Base-by-base conservation (phyloP, 2,329 filamentous ascomycete species). In the Pseudogymnoascus pannorum region DNA sequence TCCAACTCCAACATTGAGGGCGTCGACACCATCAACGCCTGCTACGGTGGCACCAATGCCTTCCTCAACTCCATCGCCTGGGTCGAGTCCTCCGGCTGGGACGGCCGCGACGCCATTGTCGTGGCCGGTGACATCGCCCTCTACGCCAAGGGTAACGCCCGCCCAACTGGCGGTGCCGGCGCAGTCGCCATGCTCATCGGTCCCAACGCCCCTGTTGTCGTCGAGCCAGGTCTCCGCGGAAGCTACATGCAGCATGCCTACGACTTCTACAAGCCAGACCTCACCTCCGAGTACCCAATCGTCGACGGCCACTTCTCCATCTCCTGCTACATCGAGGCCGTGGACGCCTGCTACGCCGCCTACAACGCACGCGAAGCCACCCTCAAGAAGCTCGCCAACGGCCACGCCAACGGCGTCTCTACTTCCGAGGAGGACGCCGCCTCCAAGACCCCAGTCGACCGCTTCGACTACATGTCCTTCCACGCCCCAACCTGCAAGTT, bases 261-360 rank as follows among this genome's bases (percentile, higher is more conserved):
- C 76, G 89, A 93, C 76, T 93, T 93, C 75, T 93, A 91, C 85
- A 93, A 93, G 86, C 89, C 89, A 71, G 89, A 93, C 76, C 80
- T 93, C 67, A 89, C 89, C 71, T 91, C 87, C 82, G 89, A 93
- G 78, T 93, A 93, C 78, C 89, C 89, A 66, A 87, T 90, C 72
- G 89, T 93, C 62, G 89, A 93, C 70, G 89, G 89, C 64, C 89
- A 92, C 75, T 92, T 86, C 81, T 93, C 89, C 57, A 75, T 92
- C 74, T 87, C 79, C 75, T 93, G 89, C 82, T 93, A 93, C 78
- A 89, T 81, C 66, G 83, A 89, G 78, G 89, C 89, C 58, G 85
- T 93, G 24, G 89, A 93, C 72, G 83, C 84, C 61, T 87, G 89
- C 76, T 94, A 94, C 81, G 86, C 87, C 72, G 88, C 87, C 65